A percentile compares a stretch with the other conserved stretches of the same genome.
phyloP scores from a whole-genome alignment of 345 rosid genomes.

The Salix brachista region DNA sequence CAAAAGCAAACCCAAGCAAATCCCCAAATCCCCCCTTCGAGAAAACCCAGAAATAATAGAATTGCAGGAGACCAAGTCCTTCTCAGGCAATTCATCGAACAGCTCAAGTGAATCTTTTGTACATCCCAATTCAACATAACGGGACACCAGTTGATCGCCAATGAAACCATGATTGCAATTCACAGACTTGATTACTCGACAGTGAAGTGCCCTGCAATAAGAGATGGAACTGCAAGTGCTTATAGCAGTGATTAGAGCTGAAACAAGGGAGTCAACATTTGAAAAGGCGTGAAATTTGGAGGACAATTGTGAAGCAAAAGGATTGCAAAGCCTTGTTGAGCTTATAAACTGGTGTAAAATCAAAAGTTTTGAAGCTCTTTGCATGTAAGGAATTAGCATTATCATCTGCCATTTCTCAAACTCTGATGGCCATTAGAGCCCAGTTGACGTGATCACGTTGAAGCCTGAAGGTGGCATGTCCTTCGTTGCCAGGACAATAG shows the following conservation, averaged over 20 bases:
- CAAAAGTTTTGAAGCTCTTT: slow-evolving; percentile 2
- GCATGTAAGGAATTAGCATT: slow-evolving; percentile 8
- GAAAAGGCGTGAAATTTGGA: slow-evolving; percentile 16
- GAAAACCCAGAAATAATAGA: slow-evolving; percentile 54
- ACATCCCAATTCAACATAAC: slow-evolving; percentile 36
- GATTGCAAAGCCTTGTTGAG: background rate
- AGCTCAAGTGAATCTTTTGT: slow-evolving; percentile 35
- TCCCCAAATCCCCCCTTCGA: slow-evolving; percentile 28
- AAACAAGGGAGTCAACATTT: slow-evolving; percentile 37
- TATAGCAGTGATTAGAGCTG: slow-evolving; percentile 39
- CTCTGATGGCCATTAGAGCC: background rate
- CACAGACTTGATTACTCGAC: slow-evolving; percentile 46
- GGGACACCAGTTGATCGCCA: slow-evolving; percentile 53
- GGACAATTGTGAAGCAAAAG: slow-evolving; percentile 8
- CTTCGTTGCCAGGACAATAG: background rate
- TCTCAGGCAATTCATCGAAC: slow-evolving; percentile 65
- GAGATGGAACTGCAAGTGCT: slow-evolving; percentile 36
- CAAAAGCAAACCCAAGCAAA: slow-evolving; percentile 32
- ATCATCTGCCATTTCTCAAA: slow-evolving; percentile 23
- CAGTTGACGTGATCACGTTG: background rate
- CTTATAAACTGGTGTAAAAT: background rate
- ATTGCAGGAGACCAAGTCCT: slow-evolving; percentile 66
- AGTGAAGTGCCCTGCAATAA: slow-evolving; percentile 28
- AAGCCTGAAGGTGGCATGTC: background rate
- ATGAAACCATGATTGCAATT: slow-evolving; percentile 57